Percentiles rank a stretch among this genome's conserved stretches.
These are phyloP conservation scores for Chalaropsis thielavioides DNA, from an alignment of 2,329 filamentous ascomycete species.

Conservation along the genomic window DNA sequence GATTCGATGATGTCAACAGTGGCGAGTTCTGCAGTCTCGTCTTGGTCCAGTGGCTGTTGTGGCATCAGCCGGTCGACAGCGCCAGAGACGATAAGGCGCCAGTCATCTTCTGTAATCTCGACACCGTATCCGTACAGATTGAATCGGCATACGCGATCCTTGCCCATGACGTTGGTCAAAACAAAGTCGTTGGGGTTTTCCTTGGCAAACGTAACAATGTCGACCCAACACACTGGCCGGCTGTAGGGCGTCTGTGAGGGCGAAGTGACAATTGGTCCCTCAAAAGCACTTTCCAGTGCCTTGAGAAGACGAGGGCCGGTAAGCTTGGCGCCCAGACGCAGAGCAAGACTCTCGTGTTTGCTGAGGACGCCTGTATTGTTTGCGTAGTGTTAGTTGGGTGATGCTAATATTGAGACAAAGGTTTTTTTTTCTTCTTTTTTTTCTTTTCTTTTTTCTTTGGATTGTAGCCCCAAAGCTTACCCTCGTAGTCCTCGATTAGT, in stretches of 20 bases:
- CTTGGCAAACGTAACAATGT: slow-evolving; percentile 72
- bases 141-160: slow-evolving; percentile 63
- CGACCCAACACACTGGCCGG: slow-evolving; percentile 56
- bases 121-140: slow-evolving; percentile 66
- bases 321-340: slow-evolving; percentile 69
- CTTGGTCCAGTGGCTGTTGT: slow-evolving; percentile 66
- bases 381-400: background rate
- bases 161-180: slow-evolving; percentile 53
- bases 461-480: slow-evolving; percentile 24
- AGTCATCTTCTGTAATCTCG: slow-evolving; percentile 80
- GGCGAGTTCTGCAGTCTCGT: slow-evolving; percentile 71
- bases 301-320: slow-evolving; percentile 71
- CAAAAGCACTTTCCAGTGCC: slow-evolving; percentile 74
- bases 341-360: slow-evolving; percentile 73
- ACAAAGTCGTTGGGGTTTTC: slow-evolving; percentile 66
- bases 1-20: slow-evolving; percentile 74
- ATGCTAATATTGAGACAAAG: background rate
- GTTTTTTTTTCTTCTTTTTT: too few species aligned
- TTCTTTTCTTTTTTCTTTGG: too few species aligned
- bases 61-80: slow-evolving; percentile 67
- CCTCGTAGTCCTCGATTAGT: slow-evolving; percentile 65
- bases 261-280: slow-evolving; percentile 52
- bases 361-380: slow-evolving; percentile 50
- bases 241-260: slow-evolving; percentile 40
- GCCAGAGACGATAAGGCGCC: slow-evolving; percentile 67